A percentile compares a stretch with the other conserved stretches of the same genome.
phyloP scores from a whole-genome alignment of 257 asterid species.

The Knoxia roxburghii region DNA sequence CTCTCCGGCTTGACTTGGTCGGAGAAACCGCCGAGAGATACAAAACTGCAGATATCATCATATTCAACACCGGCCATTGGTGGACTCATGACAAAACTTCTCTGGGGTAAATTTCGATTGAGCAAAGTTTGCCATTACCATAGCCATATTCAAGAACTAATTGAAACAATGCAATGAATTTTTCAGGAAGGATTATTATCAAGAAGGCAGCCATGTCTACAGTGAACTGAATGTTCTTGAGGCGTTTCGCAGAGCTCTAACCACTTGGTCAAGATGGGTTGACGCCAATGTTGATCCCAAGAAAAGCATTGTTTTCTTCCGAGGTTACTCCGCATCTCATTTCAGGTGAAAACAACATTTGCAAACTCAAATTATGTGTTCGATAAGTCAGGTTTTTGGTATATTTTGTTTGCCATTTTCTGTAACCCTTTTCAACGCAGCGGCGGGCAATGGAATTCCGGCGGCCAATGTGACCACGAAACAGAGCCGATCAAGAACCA shows the following conservation, averaged over 20 bases:
- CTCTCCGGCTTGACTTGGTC: conserved; percentile 59
- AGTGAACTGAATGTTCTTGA: conserved; percentile 48
- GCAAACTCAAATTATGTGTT: background rate
- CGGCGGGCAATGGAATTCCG: conserved; percentile 76
- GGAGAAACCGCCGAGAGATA: conserved; percentile 39
- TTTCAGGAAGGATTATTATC: conserved; percentile 74
- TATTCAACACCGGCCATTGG: conserved; percentile 84
- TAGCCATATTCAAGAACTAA: no score
- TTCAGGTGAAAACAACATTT: conserved; percentile 45
- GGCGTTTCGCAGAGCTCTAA: conserved; percentile 60
- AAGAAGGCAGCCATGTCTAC: conserved; percentile 64
- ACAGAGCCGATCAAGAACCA: conserved; percentile 47
- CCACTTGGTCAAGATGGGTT: conserved; percentile 69
- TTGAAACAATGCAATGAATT: no score
- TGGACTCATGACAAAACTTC: conserved; percentile 84
- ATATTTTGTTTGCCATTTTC: no score
- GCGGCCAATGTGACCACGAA: conserved; percentile 61
- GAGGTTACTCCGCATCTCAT: conserved; percentile 70
- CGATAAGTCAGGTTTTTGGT: background rate
- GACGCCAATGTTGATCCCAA: conserved; percentile 46
- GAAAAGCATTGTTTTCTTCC: conserved; percentile 54
- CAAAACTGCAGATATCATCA: conserved; percentile 54
- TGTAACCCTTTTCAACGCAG: conserved; percentile 25
- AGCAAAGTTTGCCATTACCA: no score
- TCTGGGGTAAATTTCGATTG: conserved; percentile 47